These are phyloP conservation scores for Trypanosoma lewisi DNA, from an alignment of 208 protist genomes.

Conservation along the genomic window DNA sequence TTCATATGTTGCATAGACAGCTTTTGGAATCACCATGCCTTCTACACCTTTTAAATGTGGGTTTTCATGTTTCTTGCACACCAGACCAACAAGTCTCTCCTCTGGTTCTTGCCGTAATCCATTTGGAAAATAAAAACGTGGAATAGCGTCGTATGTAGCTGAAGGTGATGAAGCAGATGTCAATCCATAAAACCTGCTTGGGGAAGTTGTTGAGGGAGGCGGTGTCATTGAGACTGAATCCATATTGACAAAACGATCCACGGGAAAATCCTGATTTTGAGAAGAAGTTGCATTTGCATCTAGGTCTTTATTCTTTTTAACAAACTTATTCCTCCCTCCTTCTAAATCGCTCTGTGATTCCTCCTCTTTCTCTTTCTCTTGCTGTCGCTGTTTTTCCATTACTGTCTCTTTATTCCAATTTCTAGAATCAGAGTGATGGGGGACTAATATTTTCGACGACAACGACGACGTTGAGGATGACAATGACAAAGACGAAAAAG, in stretches of 20 bases:
- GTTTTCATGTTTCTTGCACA: conserved; percentile 55
- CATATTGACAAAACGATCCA: background rate
- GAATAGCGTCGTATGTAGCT: conserved; percentile 72
- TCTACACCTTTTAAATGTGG: conserved; percentile 68
- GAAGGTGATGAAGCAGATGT: conserved; percentile 5
- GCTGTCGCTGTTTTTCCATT: background rate
- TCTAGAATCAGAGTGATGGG: background rate
- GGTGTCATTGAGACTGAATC: background rate
- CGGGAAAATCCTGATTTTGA: conserved; percentile 5
- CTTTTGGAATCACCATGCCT: conserved; percentile 33
- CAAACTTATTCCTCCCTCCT: background rate
- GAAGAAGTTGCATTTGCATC: conserved; percentile 3
- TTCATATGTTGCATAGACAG: conserved; percentile 33
- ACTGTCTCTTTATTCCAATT: background rate
- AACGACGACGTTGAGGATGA: background rate
- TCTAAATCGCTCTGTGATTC: background rate
- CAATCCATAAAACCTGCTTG: conserved; percentile 1
- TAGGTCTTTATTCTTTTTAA: background rate
- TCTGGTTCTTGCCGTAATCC: conserved; percentile 41
- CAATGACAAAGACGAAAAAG: background rate
- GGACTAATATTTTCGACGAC: too few species aligned
- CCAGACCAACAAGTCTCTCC: conserved; percentile 45
- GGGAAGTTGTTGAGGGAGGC: background rate
- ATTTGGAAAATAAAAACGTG: conserved; percentile 84
- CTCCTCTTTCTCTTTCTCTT: background rate